Conservation (phyloP, 805 yeast genomes). For the Torulaspora microellipsoides region DNA sequence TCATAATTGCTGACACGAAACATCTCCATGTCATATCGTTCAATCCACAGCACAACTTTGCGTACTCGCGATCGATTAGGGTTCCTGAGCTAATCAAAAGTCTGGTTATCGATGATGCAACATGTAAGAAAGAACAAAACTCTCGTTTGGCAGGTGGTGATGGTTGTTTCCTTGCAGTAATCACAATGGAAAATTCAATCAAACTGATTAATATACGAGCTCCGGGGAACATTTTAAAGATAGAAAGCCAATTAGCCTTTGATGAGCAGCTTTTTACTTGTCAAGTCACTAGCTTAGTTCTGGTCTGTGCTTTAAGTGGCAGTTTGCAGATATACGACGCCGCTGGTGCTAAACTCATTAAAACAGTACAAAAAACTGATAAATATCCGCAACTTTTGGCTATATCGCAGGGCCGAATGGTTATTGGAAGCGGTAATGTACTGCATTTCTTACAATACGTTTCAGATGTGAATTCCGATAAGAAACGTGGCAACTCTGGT, state of each 20-base stretch:
- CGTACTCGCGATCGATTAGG: conserved; percentile 17
- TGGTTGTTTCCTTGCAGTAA: conserved; percentile 32
- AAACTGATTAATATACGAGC: conserved; percentile 26
- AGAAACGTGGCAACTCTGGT: conserved; percentile 11
- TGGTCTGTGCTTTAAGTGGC: conserved; percentile 31
- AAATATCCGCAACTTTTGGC: conserved; percentile 29
- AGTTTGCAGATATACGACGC: conserved; percentile 30
- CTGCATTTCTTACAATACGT: conserved; percentile 30
- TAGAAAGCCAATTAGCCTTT: conserved; percentile 22
- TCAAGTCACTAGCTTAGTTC: conserved; percentile 29
- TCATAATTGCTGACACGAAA: conserved; percentile 23
- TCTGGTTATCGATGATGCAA: conserved; percentile 27
- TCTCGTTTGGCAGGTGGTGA: conserved; percentile 30
- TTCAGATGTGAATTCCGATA: conserved; percentile 13
- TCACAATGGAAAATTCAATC: conserved; percentile 23
- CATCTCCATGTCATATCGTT: conserved; percentile 23
- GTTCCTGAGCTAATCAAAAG: conserved; percentile 18
- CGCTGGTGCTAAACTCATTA: conserved; percentile 28
- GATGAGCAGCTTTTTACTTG: conserved; percentile 27
- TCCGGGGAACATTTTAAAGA: conserved; percentile 15
- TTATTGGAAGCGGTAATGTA: conserved; percentile 29
- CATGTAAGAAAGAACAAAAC: conserved; percentile 27
- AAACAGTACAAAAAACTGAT: conserved; percentile 32
- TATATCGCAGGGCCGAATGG: conserved; percentile 31
- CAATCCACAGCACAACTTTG: conserved; percentile 23